Percentiles rank a stretch among this genome's conserved stretches.
Conservation (phyloP, 495 filamentous ascomycete species). For the Aspergillus leporis region DNA sequence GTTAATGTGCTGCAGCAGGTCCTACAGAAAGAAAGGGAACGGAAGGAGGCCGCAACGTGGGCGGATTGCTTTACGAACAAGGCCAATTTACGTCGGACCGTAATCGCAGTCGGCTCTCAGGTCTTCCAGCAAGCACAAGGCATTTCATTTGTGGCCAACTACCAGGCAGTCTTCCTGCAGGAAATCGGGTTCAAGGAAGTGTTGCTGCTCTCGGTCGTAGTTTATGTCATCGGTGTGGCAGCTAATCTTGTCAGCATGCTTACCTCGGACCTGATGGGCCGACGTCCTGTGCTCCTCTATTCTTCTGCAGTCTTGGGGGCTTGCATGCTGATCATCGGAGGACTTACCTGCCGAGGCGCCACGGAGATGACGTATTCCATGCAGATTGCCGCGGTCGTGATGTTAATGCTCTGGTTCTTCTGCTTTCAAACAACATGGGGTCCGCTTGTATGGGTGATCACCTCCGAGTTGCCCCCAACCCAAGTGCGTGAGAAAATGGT, state of each 20-base stretch:
- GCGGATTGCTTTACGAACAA: slow-evolving; percentile 55
- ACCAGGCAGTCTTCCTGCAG: background rate
- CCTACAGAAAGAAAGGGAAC: slow-evolving; percentile 44
- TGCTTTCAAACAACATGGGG: background rate
- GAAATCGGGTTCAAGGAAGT: background rate
- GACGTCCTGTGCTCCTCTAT: background rate
- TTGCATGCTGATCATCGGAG: background rate
- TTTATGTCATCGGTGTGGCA: background rate
- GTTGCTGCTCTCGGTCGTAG: background rate
- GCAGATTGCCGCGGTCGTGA: background rate
- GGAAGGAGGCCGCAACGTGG: slow-evolving; percentile 37
- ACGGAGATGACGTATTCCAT: background rate
- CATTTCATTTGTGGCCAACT: slow-evolving; percentile 53
- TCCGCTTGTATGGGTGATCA: background rate
- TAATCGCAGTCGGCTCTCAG: slow-evolving; percentile 50
- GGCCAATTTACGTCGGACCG: slow-evolving; percentile 52
- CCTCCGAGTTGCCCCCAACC: background rate
- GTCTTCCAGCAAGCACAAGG: slow-evolving; percentile 58
- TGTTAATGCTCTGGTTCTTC: background rate
- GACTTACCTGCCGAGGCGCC: background rate
- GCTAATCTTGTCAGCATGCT: background rate
- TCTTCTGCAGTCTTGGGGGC: background rate
- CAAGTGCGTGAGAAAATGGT: background rate
- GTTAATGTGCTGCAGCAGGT: slow-evolving; percentile 47
- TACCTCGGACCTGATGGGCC: background rate